A percentile compares a stretch with the other conserved stretches of the same genome.
Evolutionary conservation across 495 filamentous ascomycete genomes (phyloP).

Genomic region (Aspergillus campestris): DNA sequence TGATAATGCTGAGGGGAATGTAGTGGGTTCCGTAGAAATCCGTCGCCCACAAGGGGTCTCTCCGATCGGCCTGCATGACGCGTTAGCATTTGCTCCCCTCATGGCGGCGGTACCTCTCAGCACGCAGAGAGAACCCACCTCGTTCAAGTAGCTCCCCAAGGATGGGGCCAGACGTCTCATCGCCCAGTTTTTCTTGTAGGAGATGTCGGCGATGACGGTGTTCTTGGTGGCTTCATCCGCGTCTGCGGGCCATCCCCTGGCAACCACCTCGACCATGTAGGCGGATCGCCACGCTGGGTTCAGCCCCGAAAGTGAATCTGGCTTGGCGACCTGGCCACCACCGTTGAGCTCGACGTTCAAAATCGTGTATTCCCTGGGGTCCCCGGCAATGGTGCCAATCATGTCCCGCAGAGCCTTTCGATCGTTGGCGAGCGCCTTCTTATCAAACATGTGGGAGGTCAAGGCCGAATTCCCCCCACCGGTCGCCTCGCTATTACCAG

Average conservation of each 20-base stretch:
- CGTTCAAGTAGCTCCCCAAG: slow-evolving; percentile 33
- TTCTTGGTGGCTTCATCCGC: slow-evolving; percentile 30
- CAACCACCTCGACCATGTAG: slow-evolving; percentile 31
- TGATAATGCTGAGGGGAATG: slow-evolving; percentile 30
- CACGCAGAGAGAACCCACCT: slow-evolving; percentile 12
- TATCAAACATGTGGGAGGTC: slow-evolving; percentile 31
- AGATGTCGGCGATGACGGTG: slow-evolving; percentile 36
- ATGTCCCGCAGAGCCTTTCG: slow-evolving; percentile 13
- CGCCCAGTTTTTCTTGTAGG: slow-evolving; percentile 39
- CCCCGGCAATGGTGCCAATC: slow-evolving; percentile 22
- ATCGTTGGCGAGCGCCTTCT: slow-evolving; percentile 18
- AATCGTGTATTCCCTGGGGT: slow-evolving; percentile 16
- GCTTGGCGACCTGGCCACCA: slow-evolving; percentile 27
- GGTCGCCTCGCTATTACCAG: slow-evolving; percentile 17
- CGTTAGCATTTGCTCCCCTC: not conserved
- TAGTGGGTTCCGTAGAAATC: slow-evolving; percentile 25
- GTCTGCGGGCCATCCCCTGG: slow-evolving; percentile 20
- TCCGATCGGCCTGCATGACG: slow-evolving; percentile 6
- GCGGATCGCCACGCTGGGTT: slow-evolving; percentile 38
- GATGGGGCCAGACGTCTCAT: slow-evolving; percentile 26
- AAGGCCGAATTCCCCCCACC: slow-evolving; percentile 14
- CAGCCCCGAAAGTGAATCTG: slow-evolving; percentile 22
- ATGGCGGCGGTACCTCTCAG: not conserved
- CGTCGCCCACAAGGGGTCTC: slow-evolving; percentile 9
- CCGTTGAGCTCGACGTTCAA: slow-evolving; percentile 27